Conservation (phyloP, 1,284 basidiomycete genomes). For the Apiotrichum veenhuisii region DNA sequence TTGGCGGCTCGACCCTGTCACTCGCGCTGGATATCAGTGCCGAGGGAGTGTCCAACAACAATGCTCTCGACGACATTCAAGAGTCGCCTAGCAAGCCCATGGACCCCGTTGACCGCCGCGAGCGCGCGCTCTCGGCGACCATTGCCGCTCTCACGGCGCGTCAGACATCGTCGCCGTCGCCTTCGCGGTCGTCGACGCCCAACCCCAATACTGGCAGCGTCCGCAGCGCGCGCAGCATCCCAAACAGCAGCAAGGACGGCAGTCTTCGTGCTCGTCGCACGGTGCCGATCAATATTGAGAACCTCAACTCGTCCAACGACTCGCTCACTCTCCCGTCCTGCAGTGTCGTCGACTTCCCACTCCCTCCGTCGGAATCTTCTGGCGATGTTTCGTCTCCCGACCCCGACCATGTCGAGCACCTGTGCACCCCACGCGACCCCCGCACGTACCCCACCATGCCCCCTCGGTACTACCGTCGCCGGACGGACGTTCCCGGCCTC, state of each 20-base stretch:
- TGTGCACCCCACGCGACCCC: constrained; percentile 15
- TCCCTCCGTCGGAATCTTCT: constrained; percentile 20
- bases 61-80: constrained; percentile 10
- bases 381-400: constrained; percentile 18
- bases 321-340: constrained; percentile 9
- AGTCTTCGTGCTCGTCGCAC: neutral
- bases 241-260: neutral
- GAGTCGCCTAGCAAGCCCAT: constrained; percentile 5
- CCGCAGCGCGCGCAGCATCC: neutral
- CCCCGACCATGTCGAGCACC: constrained; percentile 22
- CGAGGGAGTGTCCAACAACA: constrained; percentile 5
- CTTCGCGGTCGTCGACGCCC: neutral
- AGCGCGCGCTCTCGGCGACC: constrained; percentile 14
- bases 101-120: neutral
- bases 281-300: constrained; percentile 20
- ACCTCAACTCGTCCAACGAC: constrained; percentile 19
- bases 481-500: neutral
- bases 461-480: constrained; percentile 4
- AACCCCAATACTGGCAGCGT: too few species aligned
- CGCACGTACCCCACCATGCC: constrained; percentile 6
- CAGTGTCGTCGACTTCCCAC: constrained; percentile 19
- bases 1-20: constrained; percentile 20
- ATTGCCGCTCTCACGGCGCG: constrained; percentile 9
- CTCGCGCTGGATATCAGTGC: constrained; percentile 18
- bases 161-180: neutral